Evolutionary conservation across 2,329 filamentous ascomycete genomes (phyloP), one percentile per base, ranked within the genome.

Genomic region (Sarocladiaceae sp.): DNA sequence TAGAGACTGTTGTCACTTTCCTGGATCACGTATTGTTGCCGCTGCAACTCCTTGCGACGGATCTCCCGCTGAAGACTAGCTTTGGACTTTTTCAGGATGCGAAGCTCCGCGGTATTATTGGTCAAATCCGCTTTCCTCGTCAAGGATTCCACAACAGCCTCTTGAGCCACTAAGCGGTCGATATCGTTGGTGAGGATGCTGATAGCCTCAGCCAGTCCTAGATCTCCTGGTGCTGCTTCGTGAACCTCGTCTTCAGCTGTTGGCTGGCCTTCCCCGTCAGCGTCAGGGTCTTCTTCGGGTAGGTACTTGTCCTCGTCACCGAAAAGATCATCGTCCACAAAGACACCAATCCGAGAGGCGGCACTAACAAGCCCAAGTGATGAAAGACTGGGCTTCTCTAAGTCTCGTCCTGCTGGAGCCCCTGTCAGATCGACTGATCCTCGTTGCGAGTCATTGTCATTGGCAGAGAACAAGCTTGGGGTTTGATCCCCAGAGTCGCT

Each of bases 1-100:
- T 96, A 97, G 22, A 99, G 76, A 66, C 91, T 96, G 67, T 96
- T 99, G 66, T 99, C 95, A 64, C 91, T 97, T 69, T 99, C 94
- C 69, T 99, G 94, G 7, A 97, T 84, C 42, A 96, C 90, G 61
- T 99, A 99, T 66, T 99, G 95, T 67, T 96, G 94, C 50, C 92
- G 82, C 66, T 99, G 94, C 63, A 99, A 80, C 68, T 97, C 93
- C 66, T 97, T 99, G 29, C 92, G 84, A 53, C 90, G 83, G 52
- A 97, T 91, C 67, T 99, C 94, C 58, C 94, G 81, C 62, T 96
- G 88, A 53, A 99, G 73, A 67, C 94, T 99, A 28, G 91, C 86
- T 67, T 94, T 96, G 1, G 91, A 97, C 67, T 99, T 99, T 52
- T 87, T 84, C 49, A 99, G 69, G 56, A 99, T 97, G 29, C 94